Conservation (phyloP, 2,329 filamentous ascomycete genomes). For the Paecilomyces formosus region DNA sequence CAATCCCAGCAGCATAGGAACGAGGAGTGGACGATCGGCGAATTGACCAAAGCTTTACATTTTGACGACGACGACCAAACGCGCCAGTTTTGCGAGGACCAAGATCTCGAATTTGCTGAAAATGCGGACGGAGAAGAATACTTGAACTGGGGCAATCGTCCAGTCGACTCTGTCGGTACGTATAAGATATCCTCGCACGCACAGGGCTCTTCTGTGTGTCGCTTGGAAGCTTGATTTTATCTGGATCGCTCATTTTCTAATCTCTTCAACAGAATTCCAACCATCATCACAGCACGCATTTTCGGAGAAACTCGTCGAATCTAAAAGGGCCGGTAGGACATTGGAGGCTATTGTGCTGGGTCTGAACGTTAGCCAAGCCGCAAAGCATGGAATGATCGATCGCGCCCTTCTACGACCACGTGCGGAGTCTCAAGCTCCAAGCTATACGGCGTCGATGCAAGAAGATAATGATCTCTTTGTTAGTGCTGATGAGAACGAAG, state of each 20-base stretch:
- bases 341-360: slow-evolving; percentile 53
- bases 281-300: slow-evolving; percentile 45
- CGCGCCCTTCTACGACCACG: slow-evolving; percentile 25
- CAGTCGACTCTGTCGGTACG: slow-evolving; percentile 43
- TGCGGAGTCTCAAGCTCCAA: slow-evolving; percentile 14
- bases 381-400: slow-evolving; percentile 43
- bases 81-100: slow-evolving; percentile 45
- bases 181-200: slow-evolving; percentile 6
- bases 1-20: slow-evolving; percentile 42
- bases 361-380: slow-evolving; percentile 46
- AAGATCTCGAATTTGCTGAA: slow-evolving; percentile 44
- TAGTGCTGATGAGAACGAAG: slow-evolving; percentile 27
- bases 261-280: slow-evolving; percentile 27
- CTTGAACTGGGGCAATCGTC: slow-evolving; percentile 42
- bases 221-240: background rate
- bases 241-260: background rate
- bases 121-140: slow-evolving; percentile 41
- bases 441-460: slow-evolving; percentile 19
- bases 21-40: slow-evolving; percentile 50
- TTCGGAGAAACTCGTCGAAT: slow-evolving; percentile 49
- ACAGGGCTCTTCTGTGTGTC: background rate
- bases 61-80: slow-evolving; percentile 51
- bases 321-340: slow-evolving; percentile 49
- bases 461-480: slow-evolving; percentile 32
- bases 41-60: slow-evolving; percentile 45